Evolutionary conservation across 1,284 basidiomycete genomes (phyloP).

Genomic region (Naganishia liquefaciens): DNA sequence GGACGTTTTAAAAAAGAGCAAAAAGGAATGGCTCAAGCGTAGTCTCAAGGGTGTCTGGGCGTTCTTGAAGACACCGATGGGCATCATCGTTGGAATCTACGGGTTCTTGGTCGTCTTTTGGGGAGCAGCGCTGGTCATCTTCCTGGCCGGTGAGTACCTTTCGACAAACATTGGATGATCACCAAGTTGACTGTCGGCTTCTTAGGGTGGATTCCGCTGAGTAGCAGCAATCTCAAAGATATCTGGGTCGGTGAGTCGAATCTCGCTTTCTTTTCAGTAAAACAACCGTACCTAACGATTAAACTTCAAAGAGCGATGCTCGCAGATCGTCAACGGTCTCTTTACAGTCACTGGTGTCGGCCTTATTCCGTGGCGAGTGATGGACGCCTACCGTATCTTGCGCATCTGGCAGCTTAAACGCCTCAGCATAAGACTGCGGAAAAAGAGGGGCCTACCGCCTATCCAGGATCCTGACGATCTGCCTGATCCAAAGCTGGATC

Average conservation of each 20-base stretch:
- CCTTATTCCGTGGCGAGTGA: conserved; percentile 67
- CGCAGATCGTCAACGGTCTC: conserved; percentile 76
- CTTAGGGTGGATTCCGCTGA: conserved; percentile 47
- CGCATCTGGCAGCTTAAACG: conserved; percentile 74
- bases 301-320: conserved; percentile 64
- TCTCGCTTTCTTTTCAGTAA: background rate
- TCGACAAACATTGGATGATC: background rate
- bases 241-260: conserved; percentile 46
- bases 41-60: conserved; percentile 74
- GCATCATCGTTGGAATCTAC: conserved; percentile 72
- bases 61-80: conserved; percentile 73
- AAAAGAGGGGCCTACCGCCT: conserved; percentile 64
- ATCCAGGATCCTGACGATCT: conserved; percentile 73
- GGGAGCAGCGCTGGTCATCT: conserved; percentile 80
- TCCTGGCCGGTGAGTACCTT: conserved; percentile 55
- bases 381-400: conserved; percentile 74
- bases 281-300: conserved; percentile 5
- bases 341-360: conserved; percentile 71
- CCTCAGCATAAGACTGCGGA: conserved; percentile 61
- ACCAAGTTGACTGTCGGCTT: too few species aligned
- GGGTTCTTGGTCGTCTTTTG: conserved; percentile 77
- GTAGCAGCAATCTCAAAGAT: conserved; percentile 44
- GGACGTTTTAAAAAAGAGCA: conserved; percentile 67
- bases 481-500: conserved; percentile 71
- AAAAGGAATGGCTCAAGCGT: conserved; percentile 61